Evolutionary conservation across 345 rosid genomes (phyloP), one percentile per base, ranked within the genome.

Genomic region (Populus deltoides): DNA sequence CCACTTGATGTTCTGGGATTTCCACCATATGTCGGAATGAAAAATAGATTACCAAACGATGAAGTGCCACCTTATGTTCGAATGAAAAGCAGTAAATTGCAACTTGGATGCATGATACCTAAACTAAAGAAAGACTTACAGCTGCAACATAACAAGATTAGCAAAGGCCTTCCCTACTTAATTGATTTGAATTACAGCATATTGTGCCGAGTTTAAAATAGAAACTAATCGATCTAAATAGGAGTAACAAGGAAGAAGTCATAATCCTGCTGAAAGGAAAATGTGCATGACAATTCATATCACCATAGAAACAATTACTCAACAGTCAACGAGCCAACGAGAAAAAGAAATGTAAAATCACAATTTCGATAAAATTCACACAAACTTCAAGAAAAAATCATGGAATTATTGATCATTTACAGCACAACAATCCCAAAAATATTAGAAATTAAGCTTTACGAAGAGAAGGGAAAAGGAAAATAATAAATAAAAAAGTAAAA

Each of bases 21-120:
- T 24, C 63, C 63, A 59, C 12, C 63, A 9, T 59, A 9, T 59
- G 63, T 24, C 10, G 29, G 63, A 59, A 59, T 59, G 63, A 59
- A n/a, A 59, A n/a, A n/a, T 59, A 59, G 29, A 59, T 59, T 10
- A 24, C 15, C 15, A 59, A 24, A 24, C n/a, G 63, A 59, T 24
- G 63, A 59, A 59, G 24, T 59, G 63, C 15, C 63, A 59, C 25
- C 63, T 7, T 59, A 59, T n/a, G 16, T 3, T 59, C 13, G 63
- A n/a, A 9, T 59, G 29, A 73, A 89, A 84, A 73, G 78, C 73
- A 83, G 63, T 51, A 78, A 81, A 79, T 73, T 76, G 51, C 68
- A 74, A 69, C 38, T 51, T 45, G 15, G 31, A 24, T 63, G 29
- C 36, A 63, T 4, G 75, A 2, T 7, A 20, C 31, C 33, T 22